These are phyloP conservation scores for Glycine soja DNA, from an alignment of 306 rosid species.

Conservation along the genomic window DNA sequence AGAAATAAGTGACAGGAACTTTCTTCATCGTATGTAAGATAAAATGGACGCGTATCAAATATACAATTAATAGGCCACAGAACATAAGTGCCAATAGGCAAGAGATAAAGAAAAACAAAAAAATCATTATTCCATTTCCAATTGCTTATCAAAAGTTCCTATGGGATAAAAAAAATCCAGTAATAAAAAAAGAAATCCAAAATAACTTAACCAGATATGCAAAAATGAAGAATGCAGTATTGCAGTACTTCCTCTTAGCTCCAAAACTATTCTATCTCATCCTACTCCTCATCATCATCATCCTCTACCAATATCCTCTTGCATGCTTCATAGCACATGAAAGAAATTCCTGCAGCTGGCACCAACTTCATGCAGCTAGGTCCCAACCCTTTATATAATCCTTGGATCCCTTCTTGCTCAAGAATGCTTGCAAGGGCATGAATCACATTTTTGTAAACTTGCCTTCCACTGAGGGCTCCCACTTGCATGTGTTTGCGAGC, in stretches of 20 bases:
- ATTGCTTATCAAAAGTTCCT: constrained; percentile 11
- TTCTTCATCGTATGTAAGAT: too few species aligned
- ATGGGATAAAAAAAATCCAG: neutral
- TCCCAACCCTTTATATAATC: constrained; percentile 87
- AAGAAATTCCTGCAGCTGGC: constrained; percentile 96
- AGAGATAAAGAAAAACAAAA: neutral
- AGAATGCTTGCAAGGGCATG: constrained; percentile 89
- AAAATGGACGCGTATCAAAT: too few species aligned
- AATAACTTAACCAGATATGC: constrained; percentile 5
- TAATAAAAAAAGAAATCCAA: constrained; percentile 20
- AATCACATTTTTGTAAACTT: constrained; percentile 75
- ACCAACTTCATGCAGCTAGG: constrained; percentile 98
- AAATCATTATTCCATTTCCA: constrained; percentile 32
- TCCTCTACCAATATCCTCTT: constrained; percentile 80
- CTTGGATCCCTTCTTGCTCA: constrained; percentile 78
- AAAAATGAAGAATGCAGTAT: neutral
- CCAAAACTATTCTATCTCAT: neutral
- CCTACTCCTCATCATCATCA: constrained; percentile 64
- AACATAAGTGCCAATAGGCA: neutral
- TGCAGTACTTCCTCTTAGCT: neutral
- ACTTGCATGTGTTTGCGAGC: constrained; percentile 99
- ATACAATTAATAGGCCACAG: too few species aligned
- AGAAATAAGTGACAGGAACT: too few species aligned
- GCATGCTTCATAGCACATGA: constrained; percentile 99
- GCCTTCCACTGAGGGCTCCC: constrained; percentile 92